Percentiles rank a stretch among this genome's conserved stretches.
Evolutionary conservation across 306 rosid genomes (phyloP).

Genomic region (Erythrophleum fordii): DNA sequence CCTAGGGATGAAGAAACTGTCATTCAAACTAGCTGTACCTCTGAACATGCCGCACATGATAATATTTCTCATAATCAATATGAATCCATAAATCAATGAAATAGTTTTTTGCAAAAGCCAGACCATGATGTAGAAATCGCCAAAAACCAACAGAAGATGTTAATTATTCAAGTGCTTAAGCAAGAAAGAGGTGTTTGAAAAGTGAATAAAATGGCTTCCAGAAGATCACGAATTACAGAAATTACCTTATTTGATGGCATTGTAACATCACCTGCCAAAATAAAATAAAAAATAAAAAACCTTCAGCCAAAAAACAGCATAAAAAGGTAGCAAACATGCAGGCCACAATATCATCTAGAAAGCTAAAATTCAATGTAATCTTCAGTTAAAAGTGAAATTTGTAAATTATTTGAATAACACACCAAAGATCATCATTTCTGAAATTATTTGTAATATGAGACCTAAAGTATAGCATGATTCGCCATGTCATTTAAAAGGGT

Average conservation of each 20-base stretch:
- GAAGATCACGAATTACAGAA: conserved; percentile 35
- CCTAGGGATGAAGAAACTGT: conserved; percentile 19
- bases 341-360: conserved; percentile 25
- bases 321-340: conserved; percentile 26
- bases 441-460: not conserved
- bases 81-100: not conserved
- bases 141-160: not conserved
- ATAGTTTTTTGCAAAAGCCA: conserved; percentile 19
- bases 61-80: not conserved
- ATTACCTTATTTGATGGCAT: conserved; percentile 62
- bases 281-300: conserved; percentile 43
- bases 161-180: conserved; percentile 38
- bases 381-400: conserved; percentile 23
- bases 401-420: conserved; percentile 16
- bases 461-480: conserved; percentile 6
- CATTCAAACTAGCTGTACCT: conserved; percentile 20
- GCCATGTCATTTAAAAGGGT: conserved; percentile 13
- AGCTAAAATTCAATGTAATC: conserved; percentile 18
- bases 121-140: conserved; percentile 15
- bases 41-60: not conserved
- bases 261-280: conserved; percentile 57
- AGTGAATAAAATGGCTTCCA: conserved; percentile 11
- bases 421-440: conserved; percentile 12
- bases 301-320: conserved; percentile 38
- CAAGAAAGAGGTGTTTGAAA: conserved; percentile 14